Evolutionary conservation across 495 filamentous ascomycete genomes (phyloP), one percentile per base, ranked within the genome.

Genomic region (Hypoxylon trugodes): DNA sequence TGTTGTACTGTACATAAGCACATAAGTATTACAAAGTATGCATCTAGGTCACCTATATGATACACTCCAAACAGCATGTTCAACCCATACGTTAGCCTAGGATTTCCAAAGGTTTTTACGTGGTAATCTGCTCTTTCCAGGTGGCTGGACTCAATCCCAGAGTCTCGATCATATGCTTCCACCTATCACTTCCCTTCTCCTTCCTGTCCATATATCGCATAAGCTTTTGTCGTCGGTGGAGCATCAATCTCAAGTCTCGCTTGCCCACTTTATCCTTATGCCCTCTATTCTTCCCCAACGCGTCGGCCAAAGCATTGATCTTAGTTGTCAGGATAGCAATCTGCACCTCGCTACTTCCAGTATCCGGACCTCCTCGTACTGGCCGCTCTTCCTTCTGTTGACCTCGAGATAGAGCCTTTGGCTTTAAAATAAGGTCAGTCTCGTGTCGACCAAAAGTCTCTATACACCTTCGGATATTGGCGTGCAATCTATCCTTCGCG

Each of bases 251-350:
- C 69, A 99, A 68, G 79, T 95, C 96, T 63, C 93, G 84, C 82
- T 95, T 96, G 77, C 97, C 97, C 66, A 92, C 84, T 80, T 95
- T 97, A 72, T 99, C 95, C 55, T 80, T 87, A 57, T 82, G 69
- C 8, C 79, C 82, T 26, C 81, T 80, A 40, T 76, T 73, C 26
- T 71, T 78, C 69, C 84, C 81, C 49, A 91, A 69, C 47, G 83
- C 80, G 59, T 87, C 79, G 26, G 89, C 86, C 45, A 98, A 74
- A 37, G 90, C 89, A 49, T 90, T 77, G 68, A 99, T 99, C 81
- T 97, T 97, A 42, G 91, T 84, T 6, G 95, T 99, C 72, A 99
- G 76, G 64, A 99, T 95, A n/a, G 92, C 93, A 62, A 93, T 92
- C 80, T 99, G 95, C 40, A 99, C 95, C 76, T 99, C 95, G 15